phyloP scores from a whole-genome alignment of 106 monocot genomes.

The Dendrobium catenatum region DNA sequence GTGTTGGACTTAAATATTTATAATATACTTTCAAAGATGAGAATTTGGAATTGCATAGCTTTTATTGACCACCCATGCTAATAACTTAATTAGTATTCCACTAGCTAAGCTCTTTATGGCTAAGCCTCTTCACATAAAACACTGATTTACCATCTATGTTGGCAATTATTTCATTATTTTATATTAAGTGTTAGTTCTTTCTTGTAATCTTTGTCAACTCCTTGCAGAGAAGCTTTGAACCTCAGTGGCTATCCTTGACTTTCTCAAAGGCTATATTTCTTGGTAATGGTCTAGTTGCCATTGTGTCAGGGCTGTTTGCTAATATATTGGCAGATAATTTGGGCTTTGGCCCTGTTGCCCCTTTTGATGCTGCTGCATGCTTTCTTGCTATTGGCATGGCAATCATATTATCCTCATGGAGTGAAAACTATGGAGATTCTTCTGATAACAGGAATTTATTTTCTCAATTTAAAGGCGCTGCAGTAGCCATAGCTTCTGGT shows the following conservation, averaged over 20 bases:
- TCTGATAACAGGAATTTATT: slow-evolving; percentile 83
- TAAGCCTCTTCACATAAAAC: no score
- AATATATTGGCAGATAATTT: slow-evolving; percentile 78
- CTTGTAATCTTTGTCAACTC: slow-evolving; percentile 1
- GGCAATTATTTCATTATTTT: neutral
- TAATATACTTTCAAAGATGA: no score
- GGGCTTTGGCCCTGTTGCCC: slow-evolving; percentile 89
- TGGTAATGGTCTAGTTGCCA: slow-evolving; percentile 93
- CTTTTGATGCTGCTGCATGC: slow-evolving; percentile 95
- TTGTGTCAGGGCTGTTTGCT: slow-evolving; percentile 75
- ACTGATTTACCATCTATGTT: no score
- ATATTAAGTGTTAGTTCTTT: slow-evolving; percentile 1
- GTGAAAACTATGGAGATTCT: slow-evolving; percentile 93
- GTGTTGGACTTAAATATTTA: no score
- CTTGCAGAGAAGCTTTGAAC: slow-evolving; percentile 88
- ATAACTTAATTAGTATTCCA: neutral
- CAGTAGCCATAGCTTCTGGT: slow-evolving; percentile 91
- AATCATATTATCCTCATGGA: slow-evolving; percentile 81
- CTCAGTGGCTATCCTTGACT: slow-evolving; percentile 92
- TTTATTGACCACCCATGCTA: neutral
- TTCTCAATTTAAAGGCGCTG: slow-evolving; percentile 83
- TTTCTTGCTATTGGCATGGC: slow-evolving; percentile 95
- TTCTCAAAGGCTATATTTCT: slow-evolving; percentile 99
- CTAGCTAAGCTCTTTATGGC: neutral
- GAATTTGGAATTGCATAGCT: no score